Conservation (phyloP, 202 grass and related monocot genomes). For the Eragrostis tef region DNA sequence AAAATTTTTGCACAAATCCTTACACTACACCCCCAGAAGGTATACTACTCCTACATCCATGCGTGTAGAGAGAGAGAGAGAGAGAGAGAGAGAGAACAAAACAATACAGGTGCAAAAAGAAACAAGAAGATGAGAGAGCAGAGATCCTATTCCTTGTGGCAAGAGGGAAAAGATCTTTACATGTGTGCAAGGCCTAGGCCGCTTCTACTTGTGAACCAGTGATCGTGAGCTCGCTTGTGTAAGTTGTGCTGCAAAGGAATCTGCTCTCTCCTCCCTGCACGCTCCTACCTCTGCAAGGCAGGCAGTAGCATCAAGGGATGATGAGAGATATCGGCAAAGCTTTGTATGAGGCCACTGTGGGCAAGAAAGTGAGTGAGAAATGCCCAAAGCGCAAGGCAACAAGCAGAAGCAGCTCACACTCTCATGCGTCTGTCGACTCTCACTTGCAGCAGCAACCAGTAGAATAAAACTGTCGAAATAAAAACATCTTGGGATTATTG, state of each 20-base stretch:
- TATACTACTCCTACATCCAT: not conserved
- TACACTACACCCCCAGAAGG: not conserved
- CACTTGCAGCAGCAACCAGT: conserved; percentile 30
- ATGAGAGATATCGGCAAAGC: conserved; percentile 45
- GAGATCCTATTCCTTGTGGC: conserved; percentile 60
- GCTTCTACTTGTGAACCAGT: not conserved
- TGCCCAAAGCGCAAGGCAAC: conserved; percentile 56
- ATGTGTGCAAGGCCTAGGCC: conserved; percentile 45
- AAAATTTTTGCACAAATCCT: conserved; percentile 53
- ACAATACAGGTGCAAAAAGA: conserved; percentile 21
- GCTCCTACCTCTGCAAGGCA: conserved; percentile 46
- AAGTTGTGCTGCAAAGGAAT: conserved; percentile 58
- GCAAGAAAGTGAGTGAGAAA: conserved; percentile 50
- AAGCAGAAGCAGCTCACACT: conserved; percentile 51
- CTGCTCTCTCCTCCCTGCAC: conserved; percentile 38
- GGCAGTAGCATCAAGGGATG: conserved; percentile 44
- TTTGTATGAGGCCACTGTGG: conserved; percentile 35
- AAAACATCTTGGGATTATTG: conserved; percentile 22
- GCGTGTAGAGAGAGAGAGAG: conserved; percentile 18
- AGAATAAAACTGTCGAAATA: conserved; percentile 30
- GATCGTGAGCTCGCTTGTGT: conserved; percentile 45
- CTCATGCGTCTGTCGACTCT: conserved; percentile 39
- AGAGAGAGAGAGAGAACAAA: conserved; percentile 20
- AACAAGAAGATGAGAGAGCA: conserved; percentile 25
- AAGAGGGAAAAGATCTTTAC: conserved; percentile 59